A percentile compares a stretch with the other conserved stretches of the same genome.
Evolutionary conservation across 2,329 filamentous ascomycete species (phyloP).

Genomic region (Neofusicoccum sp.): DNA sequence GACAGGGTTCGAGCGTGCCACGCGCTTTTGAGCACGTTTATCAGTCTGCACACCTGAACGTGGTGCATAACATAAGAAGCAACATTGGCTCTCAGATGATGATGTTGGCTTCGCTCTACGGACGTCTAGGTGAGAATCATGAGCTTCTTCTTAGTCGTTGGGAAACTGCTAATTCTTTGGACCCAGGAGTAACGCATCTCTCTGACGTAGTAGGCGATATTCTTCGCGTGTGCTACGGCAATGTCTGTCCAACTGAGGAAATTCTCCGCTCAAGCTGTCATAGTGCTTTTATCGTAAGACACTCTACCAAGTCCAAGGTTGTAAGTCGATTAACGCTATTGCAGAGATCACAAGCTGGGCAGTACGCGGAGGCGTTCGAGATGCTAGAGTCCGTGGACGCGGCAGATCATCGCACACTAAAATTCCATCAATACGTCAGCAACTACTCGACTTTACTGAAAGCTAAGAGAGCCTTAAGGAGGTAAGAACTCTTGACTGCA

Average conservation of each 20-base stretch:
- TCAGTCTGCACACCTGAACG: slow-evolving; percentile 77
- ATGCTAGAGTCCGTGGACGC: slow-evolving; percentile 58
- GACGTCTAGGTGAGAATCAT: slow-evolving; percentile 62
- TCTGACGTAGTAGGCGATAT: slow-evolving; percentile 66
- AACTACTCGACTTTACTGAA: slow-evolving; percentile 66
- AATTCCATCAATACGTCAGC: slow-evolving; percentile 71
- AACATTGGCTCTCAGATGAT: slow-evolving; percentile 73
- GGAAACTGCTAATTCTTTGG: background rate
- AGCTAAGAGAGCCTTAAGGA: slow-evolving; percentile 61
- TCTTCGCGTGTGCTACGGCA: slow-evolving; percentile 70
- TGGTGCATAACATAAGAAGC: slow-evolving; percentile 70
- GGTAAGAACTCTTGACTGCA: slow-evolving; percentile 28
- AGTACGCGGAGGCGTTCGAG: slow-evolving; percentile 66
- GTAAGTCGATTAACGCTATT: background rate
- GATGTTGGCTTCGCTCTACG: slow-evolving; percentile 71
- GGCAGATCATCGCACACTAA: slow-evolving; percentile 66
- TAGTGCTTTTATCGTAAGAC: slow-evolving; percentile 59
- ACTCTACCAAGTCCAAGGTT: background rate
- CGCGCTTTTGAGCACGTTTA: slow-evolving; percentile 72
- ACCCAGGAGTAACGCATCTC: slow-evolving; percentile 53
- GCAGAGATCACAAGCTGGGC: slow-evolving; percentile 62
- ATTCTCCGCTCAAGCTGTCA: slow-evolving; percentile 71
- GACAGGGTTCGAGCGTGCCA: slow-evolving; percentile 56
- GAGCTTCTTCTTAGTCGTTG: background rate
- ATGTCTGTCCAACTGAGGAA: slow-evolving; percentile 70